Percentiles rank a stretch among this genome's conserved stretches.
Evolutionary conservation across 352 stramenopile genomes (phyloP).

Genomic region (Pythium myriotylum): DNA sequence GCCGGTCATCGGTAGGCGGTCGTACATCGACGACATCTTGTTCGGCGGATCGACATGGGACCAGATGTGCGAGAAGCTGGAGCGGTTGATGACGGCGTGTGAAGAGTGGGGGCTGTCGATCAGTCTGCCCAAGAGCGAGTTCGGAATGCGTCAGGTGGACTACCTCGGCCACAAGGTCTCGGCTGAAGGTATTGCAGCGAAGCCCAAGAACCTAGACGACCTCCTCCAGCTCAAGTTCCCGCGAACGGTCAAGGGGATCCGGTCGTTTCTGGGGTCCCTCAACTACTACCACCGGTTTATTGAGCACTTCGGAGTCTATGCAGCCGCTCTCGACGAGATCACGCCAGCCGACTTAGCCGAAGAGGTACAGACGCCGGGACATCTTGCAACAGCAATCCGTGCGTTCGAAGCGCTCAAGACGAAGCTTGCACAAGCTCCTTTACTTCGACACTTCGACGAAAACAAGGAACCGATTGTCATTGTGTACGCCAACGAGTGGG

Average conservation of each 20-base stretch:
- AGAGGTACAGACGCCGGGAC: slow-evolving; percentile 5
- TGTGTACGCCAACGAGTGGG: slow-evolving; percentile 20
- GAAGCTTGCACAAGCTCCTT: slow-evolving; percentile 10
- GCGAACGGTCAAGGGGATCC: too few species aligned
- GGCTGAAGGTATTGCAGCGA: too few species aligned
- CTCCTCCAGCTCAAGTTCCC: too few species aligned
- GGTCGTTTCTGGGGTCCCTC: too few species aligned
- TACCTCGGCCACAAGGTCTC: background rate
- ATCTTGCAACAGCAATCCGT: background rate
- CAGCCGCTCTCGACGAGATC: too few species aligned
- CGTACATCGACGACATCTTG: too few species aligned
- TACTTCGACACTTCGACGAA: slow-evolving; percentile 12
- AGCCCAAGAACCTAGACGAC: too few species aligned
- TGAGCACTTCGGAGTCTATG: too few species aligned
- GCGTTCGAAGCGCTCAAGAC: slow-evolving; percentile 9
- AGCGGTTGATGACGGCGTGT: background rate
- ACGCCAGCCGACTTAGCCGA: too few species aligned
- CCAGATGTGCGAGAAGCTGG: background rate
- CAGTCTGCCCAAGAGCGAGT: slow-evolving; percentile 3
- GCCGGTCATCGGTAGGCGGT: too few species aligned
- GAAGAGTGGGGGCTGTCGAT: slow-evolving; percentile 8
- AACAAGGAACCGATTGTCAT: slow-evolving; percentile 1
- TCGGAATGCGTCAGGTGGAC: background rate
- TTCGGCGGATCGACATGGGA: background rate
- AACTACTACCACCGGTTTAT: too few species aligned